Evolutionary conservation across 352 stramenopile genomes (phyloP).

Genomic region (Phytophthora boehmeriae): DNA sequence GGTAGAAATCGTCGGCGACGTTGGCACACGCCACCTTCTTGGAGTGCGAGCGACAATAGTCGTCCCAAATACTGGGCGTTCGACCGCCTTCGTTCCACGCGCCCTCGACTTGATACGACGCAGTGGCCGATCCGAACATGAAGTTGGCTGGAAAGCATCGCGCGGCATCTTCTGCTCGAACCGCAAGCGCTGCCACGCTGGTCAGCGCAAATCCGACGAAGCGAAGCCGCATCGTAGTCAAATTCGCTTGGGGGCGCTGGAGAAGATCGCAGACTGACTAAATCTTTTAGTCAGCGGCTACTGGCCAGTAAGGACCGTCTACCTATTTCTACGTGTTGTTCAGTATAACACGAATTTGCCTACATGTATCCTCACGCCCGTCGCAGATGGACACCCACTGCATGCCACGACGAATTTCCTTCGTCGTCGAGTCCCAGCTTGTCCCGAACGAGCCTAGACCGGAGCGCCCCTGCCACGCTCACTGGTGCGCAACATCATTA

Average conservation of each 20-base stretch:
- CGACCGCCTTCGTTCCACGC: conserved; percentile 80
- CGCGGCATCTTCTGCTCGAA: conserved; percentile 10
- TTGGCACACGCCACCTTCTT: conserved; percentile 85
- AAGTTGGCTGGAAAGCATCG: conserved; percentile 79
- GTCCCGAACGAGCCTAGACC: background rate
- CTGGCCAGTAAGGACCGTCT: no score
- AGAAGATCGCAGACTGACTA: conserved; percentile 25
- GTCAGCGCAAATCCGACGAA: conserved; percentile 4
- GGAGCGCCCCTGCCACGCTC: conserved; percentile 34
- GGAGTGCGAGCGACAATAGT: conserved; percentile 78
- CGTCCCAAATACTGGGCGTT: conserved; percentile 93
- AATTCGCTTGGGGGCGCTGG: background rate
- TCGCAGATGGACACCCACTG: no score
- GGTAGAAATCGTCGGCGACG: conserved; percentile 94
- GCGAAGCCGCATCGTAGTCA: conserved; percentile 15
- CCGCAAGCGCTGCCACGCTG: background rate
- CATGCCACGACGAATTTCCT: no score
- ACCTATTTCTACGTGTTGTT: no score
- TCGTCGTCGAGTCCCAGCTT: no score
- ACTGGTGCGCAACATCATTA: conserved; percentile 45
- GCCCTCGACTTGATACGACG: conserved; percentile 95
- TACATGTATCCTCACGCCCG: no score
- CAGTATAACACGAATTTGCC: no score
- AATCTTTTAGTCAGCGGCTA: no score
- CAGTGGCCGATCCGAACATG: conserved; percentile 90